These are phyloP conservation scores for Pichia kluyveri DNA, from an alignment of 805 yeast genomes.

Conservation along the genomic window DNA sequence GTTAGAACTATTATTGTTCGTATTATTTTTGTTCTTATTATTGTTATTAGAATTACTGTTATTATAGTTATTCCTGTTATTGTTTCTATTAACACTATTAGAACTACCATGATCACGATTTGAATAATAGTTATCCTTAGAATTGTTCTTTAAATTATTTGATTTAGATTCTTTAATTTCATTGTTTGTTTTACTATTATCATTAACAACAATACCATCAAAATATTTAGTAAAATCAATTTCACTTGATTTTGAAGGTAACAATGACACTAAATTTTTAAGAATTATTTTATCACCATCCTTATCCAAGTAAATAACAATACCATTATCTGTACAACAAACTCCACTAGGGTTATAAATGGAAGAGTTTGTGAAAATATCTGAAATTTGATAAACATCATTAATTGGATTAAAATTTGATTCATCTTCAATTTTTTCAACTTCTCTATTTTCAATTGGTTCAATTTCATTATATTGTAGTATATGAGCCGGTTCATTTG, in stretches of 20 bases:
- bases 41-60: too few relatives aligned
- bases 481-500: conserved; percentile 1
- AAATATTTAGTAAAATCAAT: not conserved
- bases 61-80: too few relatives aligned
- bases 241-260: not conserved
- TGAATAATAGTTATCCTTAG: too few relatives aligned
- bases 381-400: not conserved
- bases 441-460: not conserved
- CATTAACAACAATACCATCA: not conserved
- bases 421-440: not conserved
- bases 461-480: not conserved
- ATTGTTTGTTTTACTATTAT: too few relatives aligned
- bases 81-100: too few relatives aligned
- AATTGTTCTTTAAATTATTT: too few relatives aligned
- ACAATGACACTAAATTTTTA: not conserved
- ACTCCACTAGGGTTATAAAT: not conserved
- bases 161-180: too few relatives aligned
- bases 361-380: not conserved
- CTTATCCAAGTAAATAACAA: not conserved
- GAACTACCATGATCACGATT: too few relatives aligned
- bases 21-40: too few relatives aligned
- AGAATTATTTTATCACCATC: not conserved
- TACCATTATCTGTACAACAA: not conserved
- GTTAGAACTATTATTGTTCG: too few relatives aligned
- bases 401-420: not conserved